These are phyloP conservation scores for Colletotrichum sp. DNA, from an alignment of 2,329 filamentous ascomycete genomes.

Conservation along the genomic window DNA sequence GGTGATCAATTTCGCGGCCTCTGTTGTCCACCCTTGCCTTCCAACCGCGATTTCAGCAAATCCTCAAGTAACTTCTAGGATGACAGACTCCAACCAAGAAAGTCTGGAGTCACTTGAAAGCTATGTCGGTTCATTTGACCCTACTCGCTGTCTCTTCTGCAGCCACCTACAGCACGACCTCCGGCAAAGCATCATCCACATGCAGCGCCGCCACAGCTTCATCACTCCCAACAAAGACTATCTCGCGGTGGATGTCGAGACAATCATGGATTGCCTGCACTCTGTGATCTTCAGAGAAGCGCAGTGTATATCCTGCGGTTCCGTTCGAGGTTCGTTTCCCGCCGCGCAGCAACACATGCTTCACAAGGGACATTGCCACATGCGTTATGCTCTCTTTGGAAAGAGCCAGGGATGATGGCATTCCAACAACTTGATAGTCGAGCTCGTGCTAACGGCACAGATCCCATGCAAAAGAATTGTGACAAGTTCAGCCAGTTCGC, in stretches of 20 bases:
- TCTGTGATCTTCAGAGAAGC: slow-evolving; percentile 51
- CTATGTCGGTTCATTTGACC: slow-evolving; percentile 24
- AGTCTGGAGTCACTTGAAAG: rapidly evolving
- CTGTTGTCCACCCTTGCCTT: neutral
- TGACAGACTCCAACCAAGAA: neutral
- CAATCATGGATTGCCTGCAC: slow-evolving; percentile 51
- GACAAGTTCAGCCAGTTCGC: neutral
- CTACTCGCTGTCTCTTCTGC: slow-evolving; percentile 49
- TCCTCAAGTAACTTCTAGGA: rapidly evolving
- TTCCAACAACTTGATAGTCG: rapidly evolving
- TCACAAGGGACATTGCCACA: slow-evolving; percentile 33
- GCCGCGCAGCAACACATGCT: slow-evolving; percentile 57
- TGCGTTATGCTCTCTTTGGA: neutral
- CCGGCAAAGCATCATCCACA: slow-evolving; percentile 46
- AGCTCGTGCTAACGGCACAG: rapidly evolving
- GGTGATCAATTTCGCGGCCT: too few species aligned
- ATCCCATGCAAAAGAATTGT: neutral
- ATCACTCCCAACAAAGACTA: slow-evolving; percentile 41
- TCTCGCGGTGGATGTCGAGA: slow-evolving; percentile 49
- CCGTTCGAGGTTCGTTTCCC: slow-evolving; percentile 41
- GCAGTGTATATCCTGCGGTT: slow-evolving; percentile 57
- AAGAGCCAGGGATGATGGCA: neutral
- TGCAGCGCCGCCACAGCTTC: slow-evolving; percentile 53
- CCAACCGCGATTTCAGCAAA: rapidly evolving
- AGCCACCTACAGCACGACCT: slow-evolving; percentile 30